phyloP scores from a whole-genome alignment of 345 rosid genomes.

The Gynandropsis gynandra region DNA sequence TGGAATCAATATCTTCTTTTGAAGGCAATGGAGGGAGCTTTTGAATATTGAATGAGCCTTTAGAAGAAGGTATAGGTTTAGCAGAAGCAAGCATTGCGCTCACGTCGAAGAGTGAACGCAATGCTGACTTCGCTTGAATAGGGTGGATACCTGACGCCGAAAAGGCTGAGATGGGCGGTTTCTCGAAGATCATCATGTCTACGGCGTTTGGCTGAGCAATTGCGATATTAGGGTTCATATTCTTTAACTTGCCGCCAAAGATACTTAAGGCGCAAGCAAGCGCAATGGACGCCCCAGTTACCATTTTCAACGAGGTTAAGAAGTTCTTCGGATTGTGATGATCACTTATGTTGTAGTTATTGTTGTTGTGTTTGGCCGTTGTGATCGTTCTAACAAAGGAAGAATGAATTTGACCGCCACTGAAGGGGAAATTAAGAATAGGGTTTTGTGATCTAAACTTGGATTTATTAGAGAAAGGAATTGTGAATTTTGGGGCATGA shows the following conservation, averaged over 20 bases:
- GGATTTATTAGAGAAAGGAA: constrained; percentile 9
- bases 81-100: constrained; percentile 37
- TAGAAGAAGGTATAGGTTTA: constrained; percentile 20
- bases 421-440: constrained; percentile 18
- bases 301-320: constrained; percentile 12
- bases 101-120: constrained; percentile 49
- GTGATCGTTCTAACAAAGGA: constrained; percentile 16
- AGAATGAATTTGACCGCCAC: constrained; percentile 7
- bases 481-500: constrained; percentile 18
- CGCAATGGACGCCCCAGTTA: constrained; percentile 34
- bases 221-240: constrained; percentile 39
- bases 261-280: constrained; percentile 48
- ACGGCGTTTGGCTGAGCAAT: constrained; percentile 34
- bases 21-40: constrained; percentile 38
- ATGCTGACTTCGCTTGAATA: constrained; percentile 37
- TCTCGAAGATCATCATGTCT: constrained; percentile 29
- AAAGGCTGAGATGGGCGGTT: constrained; percentile 22
- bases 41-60: constrained; percentile 16
- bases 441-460: constrained; percentile 4
- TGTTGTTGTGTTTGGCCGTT: constrained; percentile 21
- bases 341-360: constrained; percentile 19
- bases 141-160: constrained; percentile 30
- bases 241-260: constrained; percentile 25
- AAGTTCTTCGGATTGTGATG: constrained; percentile 8
- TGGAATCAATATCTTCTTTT: constrained; percentile 27